Evolutionary conservation across 2,329 filamentous ascomycete genomes (phyloP), one percentile per base, ranked within the genome.

Genomic region (Aureobasidium sp.): DNA sequence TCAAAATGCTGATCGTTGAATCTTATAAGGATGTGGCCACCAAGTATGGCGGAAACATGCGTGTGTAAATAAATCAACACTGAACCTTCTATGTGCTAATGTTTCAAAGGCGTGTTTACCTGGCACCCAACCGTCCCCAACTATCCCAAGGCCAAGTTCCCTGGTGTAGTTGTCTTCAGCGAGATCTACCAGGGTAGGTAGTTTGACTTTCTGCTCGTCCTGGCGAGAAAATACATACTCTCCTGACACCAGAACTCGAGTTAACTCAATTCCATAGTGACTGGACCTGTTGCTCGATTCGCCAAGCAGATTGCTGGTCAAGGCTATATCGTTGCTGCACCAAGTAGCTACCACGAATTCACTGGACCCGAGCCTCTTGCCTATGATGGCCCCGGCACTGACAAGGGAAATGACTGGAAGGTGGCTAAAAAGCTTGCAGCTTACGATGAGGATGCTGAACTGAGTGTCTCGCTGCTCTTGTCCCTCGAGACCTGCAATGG

Each of bases 291-390:
- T 29, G 84, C 88, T 64, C 87, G 93, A 59, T 96, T 97, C 70
- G 91, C 90, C 57, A 86, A 92, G 64, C 91, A 96, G 74, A 96
- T 97, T 69, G 90, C 91, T 42, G 89, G 90, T 2, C 90, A 96
- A 67, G 93, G 92, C 70, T 97, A 95, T 79, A 95, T 97, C 68
- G 91, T 93, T 67, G 92, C 89, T 11, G 91, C 91, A 0, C 91
- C 91, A 0, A 94, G 89, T 39, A 92, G 87, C 36, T 97, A 96
- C 76, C 92, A 97, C 73, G 92, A 97, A 75, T 97, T 97, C 76
- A 90, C 87, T 1, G 89, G 89, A 5, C 90, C 91, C 0, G 90
- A 93, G 70, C 80, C 92, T 12, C 80, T 97, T 44, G 84, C 89
- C 55, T 97, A 97, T 74, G 90, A 97, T 71, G 90, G 82, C 0